Percentiles rank a stretch among this genome's conserved stretches.
Conservation (phyloP, 768 basidiomycete species). For the Mycena kentingensis region DNA sequence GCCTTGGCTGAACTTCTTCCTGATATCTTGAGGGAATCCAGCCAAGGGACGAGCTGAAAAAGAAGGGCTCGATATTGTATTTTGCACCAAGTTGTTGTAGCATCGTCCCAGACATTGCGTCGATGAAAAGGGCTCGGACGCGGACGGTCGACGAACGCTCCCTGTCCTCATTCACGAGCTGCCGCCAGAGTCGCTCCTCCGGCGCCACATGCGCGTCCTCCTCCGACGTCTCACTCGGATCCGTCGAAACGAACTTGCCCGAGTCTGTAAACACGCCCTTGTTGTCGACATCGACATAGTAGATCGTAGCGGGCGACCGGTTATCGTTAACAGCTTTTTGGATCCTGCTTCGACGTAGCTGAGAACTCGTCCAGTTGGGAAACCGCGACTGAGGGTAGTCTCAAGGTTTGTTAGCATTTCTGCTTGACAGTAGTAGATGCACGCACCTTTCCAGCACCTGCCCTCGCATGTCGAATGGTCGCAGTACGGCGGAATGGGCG, state of each 20-base stretch:
- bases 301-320: constrained; percentile 32
- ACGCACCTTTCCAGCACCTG: constrained; percentile 36
- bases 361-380: constrained; percentile 57
- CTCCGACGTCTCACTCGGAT: constrained; percentile 10
- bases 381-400: constrained; percentile 49
- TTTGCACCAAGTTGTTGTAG: constrained; percentile 62
- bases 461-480: constrained; percentile 38
- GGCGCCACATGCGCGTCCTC: constrained; percentile 27
- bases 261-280: constrained; percentile 40
- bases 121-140: constrained; percentile 53
- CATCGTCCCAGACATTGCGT: constrained; percentile 53
- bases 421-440: background rate
- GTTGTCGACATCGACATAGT: constrained; percentile 44
- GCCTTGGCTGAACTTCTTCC: constrained; percentile 41
- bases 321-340: constrained; percentile 38
- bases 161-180: constrained; percentile 28
- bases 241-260: constrained; percentile 20
- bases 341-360: constrained; percentile 46
- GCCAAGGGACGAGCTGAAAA: constrained; percentile 63
- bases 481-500: constrained; percentile 40
- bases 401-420: background rate
- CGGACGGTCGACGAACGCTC: constrained; percentile 41
- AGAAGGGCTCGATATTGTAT: constrained; percentile 67
- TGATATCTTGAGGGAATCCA: constrained; percentile 72
- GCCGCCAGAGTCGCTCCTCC: constrained; percentile 40